Conservation (phyloP, 108 stramenopile species). For the Cylindrotheca closterium region DNA sequence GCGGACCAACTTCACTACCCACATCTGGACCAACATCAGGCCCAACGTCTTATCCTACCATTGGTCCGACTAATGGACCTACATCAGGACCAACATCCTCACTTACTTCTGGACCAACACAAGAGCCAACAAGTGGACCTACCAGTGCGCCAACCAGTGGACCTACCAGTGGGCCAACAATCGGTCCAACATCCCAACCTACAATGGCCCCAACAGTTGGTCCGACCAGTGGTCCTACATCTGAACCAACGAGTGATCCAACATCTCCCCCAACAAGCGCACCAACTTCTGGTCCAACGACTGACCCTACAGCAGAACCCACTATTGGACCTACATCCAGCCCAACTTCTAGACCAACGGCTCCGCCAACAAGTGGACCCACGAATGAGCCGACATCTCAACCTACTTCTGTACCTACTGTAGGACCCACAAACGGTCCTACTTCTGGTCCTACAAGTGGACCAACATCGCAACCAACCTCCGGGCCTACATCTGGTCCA, state of each 20-base stretch:
- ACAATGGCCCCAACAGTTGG: conserved; percentile 4
- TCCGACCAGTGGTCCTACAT: conserved; percentile 5
- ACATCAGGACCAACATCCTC: not conserved
- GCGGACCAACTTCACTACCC: conserved; percentile 2
- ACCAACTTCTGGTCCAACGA: not conserved
- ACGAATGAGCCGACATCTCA: not conserved
- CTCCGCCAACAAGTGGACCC: conserved; percentile 9
- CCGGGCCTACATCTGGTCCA: not conserved
- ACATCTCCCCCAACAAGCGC: not conserved
- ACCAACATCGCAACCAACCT: not conserved
- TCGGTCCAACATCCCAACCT: conserved; percentile 11
- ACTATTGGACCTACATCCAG: not conserved
- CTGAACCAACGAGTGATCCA: conserved; percentile 3
- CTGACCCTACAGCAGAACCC: conserved; percentile 5
- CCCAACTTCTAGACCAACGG: too few relatives aligned
- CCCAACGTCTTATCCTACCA: conserved; percentile 9
- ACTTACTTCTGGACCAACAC: conserved; percentile 4
- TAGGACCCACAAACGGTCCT: conserved; percentile 11
- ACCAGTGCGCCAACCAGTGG: not conserved
- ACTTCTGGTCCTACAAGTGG: not conserved
- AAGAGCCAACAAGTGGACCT: conserved; percentile 4
- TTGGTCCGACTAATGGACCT: conserved; percentile 10
- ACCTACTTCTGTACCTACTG: conserved; percentile 15
- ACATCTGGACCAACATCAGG: conserved; percentile 4
- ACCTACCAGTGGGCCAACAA: conserved; percentile 13